phyloP scores from a whole-genome alignment of 768 basidiomycete genomes.

The Russula vinacea region DNA sequence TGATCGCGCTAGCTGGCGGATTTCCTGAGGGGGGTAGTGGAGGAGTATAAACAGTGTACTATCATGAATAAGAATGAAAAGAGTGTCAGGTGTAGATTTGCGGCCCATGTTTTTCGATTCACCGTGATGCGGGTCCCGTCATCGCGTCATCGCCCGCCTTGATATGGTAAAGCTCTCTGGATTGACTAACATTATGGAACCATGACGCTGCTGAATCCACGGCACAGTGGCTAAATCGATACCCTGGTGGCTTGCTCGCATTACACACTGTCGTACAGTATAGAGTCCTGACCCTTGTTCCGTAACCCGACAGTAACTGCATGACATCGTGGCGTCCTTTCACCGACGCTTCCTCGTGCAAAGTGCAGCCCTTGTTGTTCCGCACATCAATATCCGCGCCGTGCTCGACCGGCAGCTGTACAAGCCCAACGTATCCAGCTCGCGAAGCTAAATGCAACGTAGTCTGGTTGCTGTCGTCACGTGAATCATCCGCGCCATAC shows the following conservation, averaged over 20 bases:
- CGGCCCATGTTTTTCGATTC: not conserved
- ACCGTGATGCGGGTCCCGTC: no score
- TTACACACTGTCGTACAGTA: no score
- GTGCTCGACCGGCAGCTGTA: not conserved
- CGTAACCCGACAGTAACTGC: not conserved
- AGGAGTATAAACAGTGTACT: not conserved
- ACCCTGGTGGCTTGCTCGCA: no score
- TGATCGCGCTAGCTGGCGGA: slow-evolving; percentile 53
- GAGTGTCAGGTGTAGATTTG: not conserved
- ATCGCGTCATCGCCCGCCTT: no score
- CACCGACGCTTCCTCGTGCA: not conserved
- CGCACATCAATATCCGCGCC: not conserved
- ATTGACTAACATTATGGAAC: no score
- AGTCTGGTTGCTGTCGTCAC: not conserved
- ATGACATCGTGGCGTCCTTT: not conserved
- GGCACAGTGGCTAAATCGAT: not conserved
- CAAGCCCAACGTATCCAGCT: not conserved
- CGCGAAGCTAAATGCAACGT: not conserved
- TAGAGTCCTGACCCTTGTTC: not conserved
- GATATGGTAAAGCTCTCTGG: no score
- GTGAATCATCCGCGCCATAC: not conserved
- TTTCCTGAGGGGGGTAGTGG: not conserved
- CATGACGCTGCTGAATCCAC: no score
- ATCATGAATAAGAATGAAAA: not conserved
- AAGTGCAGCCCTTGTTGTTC: not conserved